A percentile compares a stretch with the other conserved stretches of the same genome.
Conservation (phyloP, 257 asterid species). For the Solanum boliviense region DNA sequence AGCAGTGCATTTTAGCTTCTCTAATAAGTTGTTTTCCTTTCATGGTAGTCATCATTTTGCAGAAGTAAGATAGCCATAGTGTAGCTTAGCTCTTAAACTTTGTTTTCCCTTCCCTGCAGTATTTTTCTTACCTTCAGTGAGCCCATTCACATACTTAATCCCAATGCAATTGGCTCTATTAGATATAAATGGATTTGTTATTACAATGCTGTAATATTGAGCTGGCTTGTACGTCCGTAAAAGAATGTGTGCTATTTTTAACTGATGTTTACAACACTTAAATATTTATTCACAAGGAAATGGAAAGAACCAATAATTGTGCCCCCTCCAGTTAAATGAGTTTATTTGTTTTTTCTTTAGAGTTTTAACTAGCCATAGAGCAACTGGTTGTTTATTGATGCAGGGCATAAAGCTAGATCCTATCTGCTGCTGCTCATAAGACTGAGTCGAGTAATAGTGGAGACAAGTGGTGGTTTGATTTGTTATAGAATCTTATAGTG, state of each 20-base stretch:
- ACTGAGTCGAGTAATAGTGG: slow-evolving; percentile 45
- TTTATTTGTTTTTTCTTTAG: background rate
- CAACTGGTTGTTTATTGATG: slow-evolving; percentile 7
- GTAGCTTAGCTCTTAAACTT: background rate
- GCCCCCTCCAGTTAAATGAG: background rate
- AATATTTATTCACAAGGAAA: background rate
- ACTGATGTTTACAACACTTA: background rate
- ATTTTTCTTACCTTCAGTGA: background rate
- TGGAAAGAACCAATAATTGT: background rate
- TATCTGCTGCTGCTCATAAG: slow-evolving; percentile 56
- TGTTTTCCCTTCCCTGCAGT: background rate
- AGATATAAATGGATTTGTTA: background rate
- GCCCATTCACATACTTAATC: background rate
- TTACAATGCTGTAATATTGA: background rate
- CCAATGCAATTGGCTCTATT: background rate
- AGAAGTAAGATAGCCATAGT: background rate
- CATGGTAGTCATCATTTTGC: background rate
- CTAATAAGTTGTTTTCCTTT: background rate
- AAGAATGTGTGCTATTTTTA: background rate
- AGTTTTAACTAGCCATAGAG: background rate
- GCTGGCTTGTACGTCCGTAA: background rate
- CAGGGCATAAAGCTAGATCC: slow-evolving; percentile 80
- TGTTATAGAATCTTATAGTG: slow-evolving; percentile 33
- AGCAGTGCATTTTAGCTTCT: background rate
- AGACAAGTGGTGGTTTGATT: slow-evolving; percentile 54